phyloP scores from a whole-genome alignment of 768 basidiomycete species.

The Punctularia strigosozonata region DNA sequence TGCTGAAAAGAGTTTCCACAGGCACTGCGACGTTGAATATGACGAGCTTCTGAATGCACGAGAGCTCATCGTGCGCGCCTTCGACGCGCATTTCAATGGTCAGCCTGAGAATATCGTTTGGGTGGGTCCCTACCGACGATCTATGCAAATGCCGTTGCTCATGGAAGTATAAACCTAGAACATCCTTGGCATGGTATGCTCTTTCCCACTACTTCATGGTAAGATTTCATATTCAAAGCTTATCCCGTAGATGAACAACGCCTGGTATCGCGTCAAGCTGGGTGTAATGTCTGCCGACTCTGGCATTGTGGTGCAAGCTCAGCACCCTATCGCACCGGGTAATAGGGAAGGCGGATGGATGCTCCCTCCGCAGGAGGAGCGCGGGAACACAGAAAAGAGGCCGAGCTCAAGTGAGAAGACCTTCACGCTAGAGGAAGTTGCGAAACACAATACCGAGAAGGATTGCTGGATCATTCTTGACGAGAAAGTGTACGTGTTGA shows the following conservation, averaged over 20 bases:
- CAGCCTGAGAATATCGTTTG: constrained; percentile 11
- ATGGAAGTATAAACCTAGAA: constrained; percentile 1
- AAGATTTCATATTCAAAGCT: neutral
- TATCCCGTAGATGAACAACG: constrained; percentile 6
- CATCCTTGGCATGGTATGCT: constrained; percentile 12
- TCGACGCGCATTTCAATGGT: constrained; percentile 8
- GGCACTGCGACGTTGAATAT: constrained; percentile 9
- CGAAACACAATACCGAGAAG: constrained; percentile 31
- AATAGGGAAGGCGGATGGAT: constrained; percentile 12
- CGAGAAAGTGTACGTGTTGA: constrained; percentile 24
- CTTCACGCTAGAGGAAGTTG: constrained; percentile 26
- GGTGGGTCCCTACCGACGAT: neutral
- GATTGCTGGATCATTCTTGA: constrained; percentile 38
- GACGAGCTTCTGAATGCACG: constrained; percentile 4
- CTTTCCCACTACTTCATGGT: neutral
- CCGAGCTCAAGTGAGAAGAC: no score
- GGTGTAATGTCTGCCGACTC: constrained; percentile 3
- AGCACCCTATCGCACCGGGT: constrained; percentile 9
- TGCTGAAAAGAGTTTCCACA: neutral
- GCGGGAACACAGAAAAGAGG: neutral
- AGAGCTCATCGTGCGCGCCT: constrained; percentile 9
- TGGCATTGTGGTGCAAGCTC: constrained; percentile 4
- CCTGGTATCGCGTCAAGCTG: constrained; percentile 10
- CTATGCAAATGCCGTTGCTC: neutral
- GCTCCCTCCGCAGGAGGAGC: constrained; percentile 2